phyloP scores from a whole-genome alignment of 2,329 filamentous ascomycete species.

The Alternaria sp. region DNA sequence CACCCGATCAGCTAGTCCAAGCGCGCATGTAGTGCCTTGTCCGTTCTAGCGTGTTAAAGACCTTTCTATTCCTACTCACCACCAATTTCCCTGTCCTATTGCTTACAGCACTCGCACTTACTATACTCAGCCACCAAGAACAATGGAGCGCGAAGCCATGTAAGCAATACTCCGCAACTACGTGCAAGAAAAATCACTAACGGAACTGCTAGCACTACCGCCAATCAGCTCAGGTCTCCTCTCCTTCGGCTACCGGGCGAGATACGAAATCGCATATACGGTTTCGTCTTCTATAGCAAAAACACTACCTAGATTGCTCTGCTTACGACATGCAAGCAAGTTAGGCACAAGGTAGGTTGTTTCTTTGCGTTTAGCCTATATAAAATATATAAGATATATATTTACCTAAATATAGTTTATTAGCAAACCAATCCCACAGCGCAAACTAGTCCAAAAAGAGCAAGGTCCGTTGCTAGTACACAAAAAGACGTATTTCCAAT shows the following conservation, averaged over 20 bases:
- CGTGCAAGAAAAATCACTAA: not conserved
- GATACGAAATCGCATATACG: not conserved
- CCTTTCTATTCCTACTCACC: not conserved
- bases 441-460: no score
- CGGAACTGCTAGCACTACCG: not conserved
- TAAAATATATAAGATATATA: no score
- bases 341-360: not conserved
- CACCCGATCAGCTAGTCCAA: not conserved
- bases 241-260: not conserved
- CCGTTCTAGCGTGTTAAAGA: not conserved
- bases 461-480: no score
- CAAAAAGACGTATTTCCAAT: no score
- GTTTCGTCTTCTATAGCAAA: rapidly evolving
- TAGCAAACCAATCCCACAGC: no score
- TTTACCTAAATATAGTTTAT: no score
- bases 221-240: rapidly evolving
- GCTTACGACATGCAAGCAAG: not conserved
- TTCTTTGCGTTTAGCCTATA: no score
- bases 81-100: no score
- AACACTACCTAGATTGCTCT: rapidly evolving
- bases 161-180: not conserved
- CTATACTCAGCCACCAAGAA: rapidly evolving
- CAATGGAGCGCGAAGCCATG: not conserved
- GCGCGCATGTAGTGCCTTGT: no score
- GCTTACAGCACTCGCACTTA: not conserved